These are phyloP conservation scores for Geoglossum cookeanum DNA, from an alignment of 2,329 filamentous ascomycete species.

Conservation along the genomic window DNA sequence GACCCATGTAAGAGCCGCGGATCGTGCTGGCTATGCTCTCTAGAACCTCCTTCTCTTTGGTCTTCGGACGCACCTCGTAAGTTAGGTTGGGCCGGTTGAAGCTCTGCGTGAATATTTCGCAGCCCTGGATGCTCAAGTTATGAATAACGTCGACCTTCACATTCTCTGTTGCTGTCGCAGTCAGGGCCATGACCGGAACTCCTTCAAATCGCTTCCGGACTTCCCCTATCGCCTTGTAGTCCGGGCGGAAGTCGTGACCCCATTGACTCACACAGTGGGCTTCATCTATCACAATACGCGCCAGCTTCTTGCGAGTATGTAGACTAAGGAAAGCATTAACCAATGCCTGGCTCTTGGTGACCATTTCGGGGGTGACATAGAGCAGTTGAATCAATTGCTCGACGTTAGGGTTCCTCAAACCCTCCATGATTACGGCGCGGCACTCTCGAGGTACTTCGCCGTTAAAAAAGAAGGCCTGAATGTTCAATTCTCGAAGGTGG, in stretches of 20 bases:
- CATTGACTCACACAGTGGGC: constrained; percentile 99
- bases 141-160: constrained; percentile 84
- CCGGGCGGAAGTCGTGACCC: constrained; percentile 94
- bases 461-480: constrained; percentile 69
- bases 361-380: constrained; percentile 95
- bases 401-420: constrained; percentile 41
- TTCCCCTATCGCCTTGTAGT: constrained; percentile 74
- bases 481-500: constrained; percentile 54
- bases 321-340: constrained; percentile 45
- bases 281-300: constrained; percentile 89
- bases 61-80: constrained; percentile 66
- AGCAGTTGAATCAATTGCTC: constrained; percentile 69
- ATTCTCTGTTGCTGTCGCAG: constrained; percentile 83
- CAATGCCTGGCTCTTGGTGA: constrained; percentile 60
- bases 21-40: constrained; percentile 46
- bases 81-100: constrained; percentile 93
- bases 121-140: constrained; percentile 67
- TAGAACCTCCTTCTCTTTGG: constrained; percentile 35
- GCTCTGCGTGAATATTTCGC: constrained; percentile 69
- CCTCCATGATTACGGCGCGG: constrained; percentile 45
- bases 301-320: constrained; percentile 52
- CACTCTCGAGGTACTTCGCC: constrained; percentile 48
- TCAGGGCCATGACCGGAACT: constrained; percentile 85
- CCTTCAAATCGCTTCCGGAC: constrained; percentile 52
- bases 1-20: constrained; percentile 43